Conservation (phyloP, 305 asterid species). For the Vinca major region DNA sequence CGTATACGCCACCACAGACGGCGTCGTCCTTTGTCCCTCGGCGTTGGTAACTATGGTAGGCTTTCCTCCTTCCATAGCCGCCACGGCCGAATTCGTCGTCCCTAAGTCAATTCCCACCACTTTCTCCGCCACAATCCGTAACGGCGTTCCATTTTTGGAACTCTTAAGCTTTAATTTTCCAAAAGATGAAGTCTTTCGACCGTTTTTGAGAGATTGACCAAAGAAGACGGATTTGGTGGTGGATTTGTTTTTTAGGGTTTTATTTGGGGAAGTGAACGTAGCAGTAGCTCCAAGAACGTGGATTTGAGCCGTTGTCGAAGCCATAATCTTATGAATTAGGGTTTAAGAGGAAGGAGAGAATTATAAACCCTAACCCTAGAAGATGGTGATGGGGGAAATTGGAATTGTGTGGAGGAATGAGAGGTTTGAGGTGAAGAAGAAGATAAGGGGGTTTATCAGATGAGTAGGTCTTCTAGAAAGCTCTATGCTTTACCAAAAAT, state of each 20-base stretch:
- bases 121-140: slow-evolving; percentile 75
- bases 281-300: slow-evolving; percentile 47
- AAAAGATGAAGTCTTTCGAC: slow-evolving; percentile 20
- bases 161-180: slow-evolving; percentile 36
- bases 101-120: slow-evolving; percentile 92
- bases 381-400: not conserved
- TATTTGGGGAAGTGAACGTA: slow-evolving; percentile 22
- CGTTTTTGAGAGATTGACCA: slow-evolving; percentile 35
- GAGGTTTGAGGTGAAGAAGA: slow-evolving; percentile 11
- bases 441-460: slow-evolving; percentile 21
- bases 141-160: slow-evolving; percentile 20
- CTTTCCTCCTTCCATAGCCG: slow-evolving; percentile 97
- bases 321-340: slow-evolving; percentile 22
- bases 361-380: slow-evolving; percentile 6
- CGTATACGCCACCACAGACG: slow-evolving; percentile 87
- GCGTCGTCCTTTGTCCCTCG: slow-evolving; percentile 91
- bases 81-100: slow-evolving; percentile 90
- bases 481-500: no score
- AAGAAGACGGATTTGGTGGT: slow-evolving; percentile 36
- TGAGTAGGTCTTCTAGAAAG: no score
- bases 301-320: slow-evolving; percentile 58
- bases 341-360: not conserved
- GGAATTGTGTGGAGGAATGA: not conserved
- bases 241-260: slow-evolving; percentile 12
- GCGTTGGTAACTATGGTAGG: slow-evolving; percentile 88